A percentile compares a stretch with the other conserved stretches of the same genome.
These are phyloP conservation scores for Tylopilus cervinicoccineus DNA, from an alignment of 768 basidiomycete species.

Conservation along the genomic window DNA sequence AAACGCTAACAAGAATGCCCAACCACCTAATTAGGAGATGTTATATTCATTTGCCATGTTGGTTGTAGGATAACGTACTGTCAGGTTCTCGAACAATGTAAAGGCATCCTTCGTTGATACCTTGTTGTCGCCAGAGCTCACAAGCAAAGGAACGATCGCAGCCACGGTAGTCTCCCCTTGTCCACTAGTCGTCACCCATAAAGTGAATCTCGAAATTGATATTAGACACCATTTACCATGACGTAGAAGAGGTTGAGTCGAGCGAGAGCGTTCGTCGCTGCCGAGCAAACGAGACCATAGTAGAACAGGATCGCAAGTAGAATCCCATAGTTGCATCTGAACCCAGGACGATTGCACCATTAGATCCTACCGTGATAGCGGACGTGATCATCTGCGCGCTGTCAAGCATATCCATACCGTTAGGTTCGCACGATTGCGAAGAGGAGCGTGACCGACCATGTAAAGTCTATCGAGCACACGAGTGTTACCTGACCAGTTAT, in stretches of 20 bases:
- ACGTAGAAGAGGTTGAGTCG: slow-evolving; percentile 70
- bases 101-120: slow-evolving; percentile 70
- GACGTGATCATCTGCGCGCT: slow-evolving; percentile 77
- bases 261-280: slow-evolving; percentile 61
- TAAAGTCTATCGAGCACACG: slow-evolving; percentile 73
- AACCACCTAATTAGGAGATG: slow-evolving; percentile 46
- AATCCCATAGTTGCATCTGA: slow-evolving; percentile 66
- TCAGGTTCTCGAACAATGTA: slow-evolving; percentile 62
- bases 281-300: slow-evolving; percentile 71
- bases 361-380: slow-evolving; percentile 57
- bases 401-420: not conserved
- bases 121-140: slow-evolving; percentile 49
- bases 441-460: slow-evolving; percentile 38
- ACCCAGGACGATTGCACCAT: slow-evolving; percentile 49
- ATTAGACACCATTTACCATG: slow-evolving; percentile 51
- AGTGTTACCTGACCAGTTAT: slow-evolving; percentile 67
- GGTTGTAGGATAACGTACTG: slow-evolving; percentile 34
- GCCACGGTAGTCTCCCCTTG: slow-evolving; percentile 63
- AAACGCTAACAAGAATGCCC: slow-evolving; percentile 71
- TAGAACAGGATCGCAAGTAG: slow-evolving; percentile 57
- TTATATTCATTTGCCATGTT: not conserved
- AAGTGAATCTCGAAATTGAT: not conserved
- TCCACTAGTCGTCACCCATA: not conserved
- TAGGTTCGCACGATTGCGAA: not conserved
- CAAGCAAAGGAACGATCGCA: slow-evolving; percentile 56